These are phyloP conservation scores for Fusarium pseudonygamai DNA, from an alignment of 2,329 filamentous ascomycete species.

Conservation along the genomic window DNA sequence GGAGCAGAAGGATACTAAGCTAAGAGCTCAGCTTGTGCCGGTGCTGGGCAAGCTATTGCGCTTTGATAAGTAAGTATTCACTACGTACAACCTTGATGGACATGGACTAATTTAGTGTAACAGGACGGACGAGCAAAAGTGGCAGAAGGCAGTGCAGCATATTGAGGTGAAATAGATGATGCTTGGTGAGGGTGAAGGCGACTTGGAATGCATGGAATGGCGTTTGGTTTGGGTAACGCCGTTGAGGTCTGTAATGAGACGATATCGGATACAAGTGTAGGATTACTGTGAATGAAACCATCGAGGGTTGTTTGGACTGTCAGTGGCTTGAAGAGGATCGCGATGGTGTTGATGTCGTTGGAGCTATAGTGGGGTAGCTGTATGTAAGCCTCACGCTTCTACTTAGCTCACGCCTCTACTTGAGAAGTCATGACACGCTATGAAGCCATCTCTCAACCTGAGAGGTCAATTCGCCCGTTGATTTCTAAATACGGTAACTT, in stretches of 20 bases:
- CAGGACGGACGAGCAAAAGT: conserved; percentile 81
- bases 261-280: conserved; percentile 23
- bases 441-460: not conserved
- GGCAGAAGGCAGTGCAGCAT: conserved; percentile 77
- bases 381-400: conserved; percentile 7
- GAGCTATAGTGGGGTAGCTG: not conserved
- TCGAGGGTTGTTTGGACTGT: not conserved
- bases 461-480: not conserved
- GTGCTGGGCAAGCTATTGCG: conserved; percentile 79
- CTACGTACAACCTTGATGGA: not conserved
- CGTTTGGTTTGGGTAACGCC: conserved; percentile 28
- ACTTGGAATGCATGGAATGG: conserved; percentile 13
- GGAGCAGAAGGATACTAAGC: conserved; percentile 80
- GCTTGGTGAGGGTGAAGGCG: not conserved
- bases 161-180: conserved; percentile 50
- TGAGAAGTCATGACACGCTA: conserved; percentile 9
- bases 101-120: not conserved
- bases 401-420: conserved; percentile 10
- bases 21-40: conserved; percentile 79
- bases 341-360: conserved; percentile 11
- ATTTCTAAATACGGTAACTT: not conserved
- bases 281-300: conserved; percentile 23
- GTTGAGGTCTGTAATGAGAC: not conserved
- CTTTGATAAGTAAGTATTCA: conserved; percentile 74
- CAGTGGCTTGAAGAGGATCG: not conserved